Evolutionary conservation across 345 rosid genomes (phyloP), one percentile per base, ranked within the genome.

Genomic region (Orychophragmus violaceus): DNA sequence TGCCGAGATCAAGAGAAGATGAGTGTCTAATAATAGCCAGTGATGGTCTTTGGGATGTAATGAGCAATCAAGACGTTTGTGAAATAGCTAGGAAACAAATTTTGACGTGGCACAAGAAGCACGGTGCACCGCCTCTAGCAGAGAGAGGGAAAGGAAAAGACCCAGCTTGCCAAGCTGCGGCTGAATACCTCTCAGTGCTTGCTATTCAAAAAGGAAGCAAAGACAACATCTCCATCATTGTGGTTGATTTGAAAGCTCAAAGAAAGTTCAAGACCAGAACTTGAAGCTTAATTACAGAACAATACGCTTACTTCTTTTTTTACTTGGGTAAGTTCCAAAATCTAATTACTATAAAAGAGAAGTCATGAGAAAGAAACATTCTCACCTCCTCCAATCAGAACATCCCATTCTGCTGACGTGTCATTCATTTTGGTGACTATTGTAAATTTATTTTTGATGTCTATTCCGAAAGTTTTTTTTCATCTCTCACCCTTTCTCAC

Each of bases 41-140:
- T 17, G 98, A 92, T 14, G 98, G 98, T 25, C 73, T 89, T 55
- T 92, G 98, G 98, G 98, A 92, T 77, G 97, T 93, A 55, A 85
- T 90, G 91, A 69, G 81, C 12, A 93, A 90, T 39, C 93, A 93
- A 75, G 98, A 93, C 74, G 98, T 78, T 30, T 89, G 94, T 33
- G 97, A 93, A 54, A 59, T 93, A 54, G 98, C 97, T 3, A 79
- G 97, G 41, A 89, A 70, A 71, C 81, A 91, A 51, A 86, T 93
- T 61, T 90, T 85, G 25, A 58, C 78, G 19, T 93, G 97, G 97
- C 93, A 90, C 82, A 90, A 81, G 77, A 93, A 82, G 90, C 80
- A 90, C 4, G 90, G 85, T 2, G 60, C 42, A 13, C 56, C 76
- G 1, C 76, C 75, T 14, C 32, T 78, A 56, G 60, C 80, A 4